These are phyloP conservation scores for Wallacemonas sp. DNA, from an alignment of 208 protist genomes.

Conservation along the genomic window DNA sequence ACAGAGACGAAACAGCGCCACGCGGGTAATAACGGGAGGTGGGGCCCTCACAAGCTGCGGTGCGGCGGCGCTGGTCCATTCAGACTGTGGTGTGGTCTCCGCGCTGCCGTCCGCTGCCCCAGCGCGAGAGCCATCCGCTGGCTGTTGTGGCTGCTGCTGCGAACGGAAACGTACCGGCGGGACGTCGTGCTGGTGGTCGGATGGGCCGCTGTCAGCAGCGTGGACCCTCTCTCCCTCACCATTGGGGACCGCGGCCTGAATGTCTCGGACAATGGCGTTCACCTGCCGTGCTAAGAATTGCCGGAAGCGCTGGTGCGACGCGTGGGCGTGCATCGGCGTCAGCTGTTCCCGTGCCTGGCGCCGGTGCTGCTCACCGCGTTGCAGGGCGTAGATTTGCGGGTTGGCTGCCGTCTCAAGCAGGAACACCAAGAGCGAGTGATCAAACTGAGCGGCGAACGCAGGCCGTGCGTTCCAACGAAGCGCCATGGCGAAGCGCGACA, in stretches of 20 bases:
- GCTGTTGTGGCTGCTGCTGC: too few relatives aligned
- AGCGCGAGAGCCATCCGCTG: too few relatives aligned
- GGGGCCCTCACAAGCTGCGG: not conserved
- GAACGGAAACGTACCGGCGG: too few relatives aligned
- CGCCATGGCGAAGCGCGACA: constrained; percentile 38
- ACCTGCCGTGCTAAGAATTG: not conserved
- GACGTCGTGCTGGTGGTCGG: not conserved
- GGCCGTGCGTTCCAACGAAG: constrained; percentile 44
- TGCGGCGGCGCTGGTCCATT: constrained; percentile 1
- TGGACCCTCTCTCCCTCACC: not conserved
- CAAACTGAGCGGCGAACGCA: constrained; percentile 28
- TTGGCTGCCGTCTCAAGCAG: constrained; percentile 31
- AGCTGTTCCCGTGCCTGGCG: constrained; percentile 8
- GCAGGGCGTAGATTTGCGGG: constrained; percentile 31
- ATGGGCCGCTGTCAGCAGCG: not conserved
- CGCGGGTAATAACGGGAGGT: not conserved
- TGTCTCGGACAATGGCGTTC: constrained; percentile 14
- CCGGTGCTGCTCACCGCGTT: constrained; percentile 17
- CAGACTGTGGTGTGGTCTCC: too few relatives aligned
- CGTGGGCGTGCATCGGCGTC: not conserved
- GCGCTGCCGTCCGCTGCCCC: too few relatives aligned
- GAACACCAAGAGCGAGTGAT: constrained; percentile 49
- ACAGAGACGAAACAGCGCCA: constrained; percentile 21
- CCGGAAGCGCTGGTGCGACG: too few relatives aligned
- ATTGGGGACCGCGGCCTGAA: not conserved